Percentiles rank a stretch among this genome's conserved stretches.
These are phyloP conservation scores for Tribonema minus DNA, from an alignment of 108 stramenopile genomes.

Conservation along the genomic window DNA sequence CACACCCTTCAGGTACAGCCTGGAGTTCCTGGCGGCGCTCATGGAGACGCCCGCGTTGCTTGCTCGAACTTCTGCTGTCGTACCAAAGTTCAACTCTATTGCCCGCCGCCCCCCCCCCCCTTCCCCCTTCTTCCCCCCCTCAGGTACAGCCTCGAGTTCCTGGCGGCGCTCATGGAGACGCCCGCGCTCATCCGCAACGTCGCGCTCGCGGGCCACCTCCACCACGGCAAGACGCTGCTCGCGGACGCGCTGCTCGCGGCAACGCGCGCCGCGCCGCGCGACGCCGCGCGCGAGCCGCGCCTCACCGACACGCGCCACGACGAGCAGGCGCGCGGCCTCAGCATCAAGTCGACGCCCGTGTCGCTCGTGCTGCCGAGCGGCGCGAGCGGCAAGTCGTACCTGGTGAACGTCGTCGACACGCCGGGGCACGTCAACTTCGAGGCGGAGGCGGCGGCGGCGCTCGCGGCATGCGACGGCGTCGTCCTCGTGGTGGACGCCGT, in stretches of 20 bases:
- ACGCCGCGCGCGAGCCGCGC: slow-evolving; percentile 54
- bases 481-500: slow-evolving; percentile 88
- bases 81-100: too few species aligned
- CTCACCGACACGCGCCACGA: slow-evolving; percentile 78
- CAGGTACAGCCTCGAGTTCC: slow-evolving; percentile 54
- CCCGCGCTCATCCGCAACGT: slow-evolving; percentile 66
- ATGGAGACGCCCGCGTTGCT: too few species aligned
- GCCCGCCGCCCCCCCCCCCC: too few species aligned
- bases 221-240: slow-evolving; percentile 88
- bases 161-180: slow-evolving; percentile 49
- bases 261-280: slow-evolving; percentile 49
- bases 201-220: slow-evolving; percentile 87
- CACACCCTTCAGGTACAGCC: too few species aligned
- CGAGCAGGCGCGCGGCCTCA: slow-evolving; percentile 88
- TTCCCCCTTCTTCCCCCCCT: too few species aligned
- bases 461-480: slow-evolving; percentile 73
- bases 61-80: too few species aligned
- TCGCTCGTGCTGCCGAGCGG: slow-evolving; percentile 75
- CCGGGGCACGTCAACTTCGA: slow-evolving; percentile 92
- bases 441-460: slow-evolving; percentile 83
- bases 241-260: slow-evolving; percentile 78
- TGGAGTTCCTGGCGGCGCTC: too few species aligned
- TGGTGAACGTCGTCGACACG: slow-evolving; percentile 82
- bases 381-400: slow-evolving; percentile 77
- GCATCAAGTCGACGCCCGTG: slow-evolving; percentile 80